Base-by-base conservation (phyloP, 257 asterid species). In the Solanum ossicruentum region DNA sequence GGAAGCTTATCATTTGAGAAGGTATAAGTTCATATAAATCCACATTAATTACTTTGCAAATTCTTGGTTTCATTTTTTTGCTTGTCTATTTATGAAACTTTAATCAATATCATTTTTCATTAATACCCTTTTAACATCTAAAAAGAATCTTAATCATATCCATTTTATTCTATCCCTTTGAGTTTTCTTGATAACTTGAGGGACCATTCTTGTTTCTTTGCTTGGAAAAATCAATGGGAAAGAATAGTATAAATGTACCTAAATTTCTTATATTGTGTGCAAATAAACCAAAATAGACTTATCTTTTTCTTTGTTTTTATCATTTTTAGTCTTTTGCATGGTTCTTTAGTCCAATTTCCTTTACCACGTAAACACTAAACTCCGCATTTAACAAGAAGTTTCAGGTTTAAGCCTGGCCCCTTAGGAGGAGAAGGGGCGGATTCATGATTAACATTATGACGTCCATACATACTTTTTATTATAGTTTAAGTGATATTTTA, bases 1-100 rank as follows among this genome's bases (percentile, higher is more conserved):
- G 82, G 82, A 23, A 77, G 82, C 82, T 51, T 77, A 51, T 51
- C 82, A 77, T 77, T 77, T 77, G 82, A 77, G 63, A 77, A 77
- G 82, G 82, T 77, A 77, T 77, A 21, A 77, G 36, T 49, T 45
- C 39, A 47, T 49, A 16, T 23, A 36, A 67, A 8, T 67, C 10
- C 47, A 8, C 43, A 67, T 32, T 32, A 67, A 67, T 32, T 32
- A 67, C 21, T 67, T 67, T 32, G 49, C n/a, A 67, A 32, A 15
- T 5, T 66, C 2, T 13, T 65, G 18, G 32, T 28, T 39, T 10
- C 8, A 21, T 6, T 71, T n/a, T n/a, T 12, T 75, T 75, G 3
- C 15, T 75, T 49, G 3, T 75, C 36, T 15, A 51, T 26, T 77
- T 77, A 77, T 77, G 82, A 69, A 69, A 69, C 77, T 8, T 16